phyloP scores from a whole-genome alignment of 192 early-diverging fungal genomes.

The Rhizophlyctis rosea region DNA sequence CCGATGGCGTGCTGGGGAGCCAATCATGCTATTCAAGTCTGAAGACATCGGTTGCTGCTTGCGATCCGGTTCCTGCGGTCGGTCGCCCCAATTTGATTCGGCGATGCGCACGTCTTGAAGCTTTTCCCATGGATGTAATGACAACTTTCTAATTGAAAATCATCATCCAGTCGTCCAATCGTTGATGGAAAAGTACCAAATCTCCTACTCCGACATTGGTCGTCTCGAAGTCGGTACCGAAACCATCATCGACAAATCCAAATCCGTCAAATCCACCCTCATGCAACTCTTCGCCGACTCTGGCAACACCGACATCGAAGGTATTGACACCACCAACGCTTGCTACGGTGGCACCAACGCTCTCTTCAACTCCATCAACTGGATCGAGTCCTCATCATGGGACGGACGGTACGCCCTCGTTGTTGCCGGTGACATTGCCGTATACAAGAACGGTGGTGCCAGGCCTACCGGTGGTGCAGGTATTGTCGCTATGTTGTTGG shows the following conservation, averaged over 20 bases:
- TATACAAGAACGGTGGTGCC: slow-evolving; percentile 88
- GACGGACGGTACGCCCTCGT: slow-evolving; percentile 79
- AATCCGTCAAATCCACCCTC: slow-evolving; percentile 93
- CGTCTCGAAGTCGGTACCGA: slow-evolving; percentile 97
- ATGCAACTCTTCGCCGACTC: slow-evolving; percentile 92
- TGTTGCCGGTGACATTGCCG: slow-evolving; percentile 90
- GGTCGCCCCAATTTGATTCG: too few species aligned
- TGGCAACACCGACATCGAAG: slow-evolving; percentile 92
- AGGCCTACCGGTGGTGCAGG: slow-evolving; percentile 94
- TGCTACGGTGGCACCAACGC: slow-evolving; percentile 98
- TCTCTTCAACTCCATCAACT: slow-evolving; percentile 96
- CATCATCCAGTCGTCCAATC: slow-evolving; percentile 71
- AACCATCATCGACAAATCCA: slow-evolving; percentile 99
- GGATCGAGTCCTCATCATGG: slow-evolving; percentile 91
- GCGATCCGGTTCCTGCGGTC: too few species aligned
- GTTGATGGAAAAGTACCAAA: slow-evolving; percentile 90
- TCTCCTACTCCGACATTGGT: slow-evolving; percentile 82
- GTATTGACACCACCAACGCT: slow-evolving; percentile 97
- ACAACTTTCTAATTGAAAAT: slow-evolving; percentile 29
- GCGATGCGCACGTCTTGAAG: too few species aligned
- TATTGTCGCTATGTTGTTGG: slow-evolving; percentile 87
- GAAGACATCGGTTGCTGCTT: too few species aligned
- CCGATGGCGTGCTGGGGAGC: too few species aligned
- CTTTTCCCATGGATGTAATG: not conserved
- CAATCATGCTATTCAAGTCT: too few species aligned